Evolutionary conservation across 2,329 filamentous ascomycete genomes (phyloP), one percentile per base, ranked within the genome.

Genomic region (Fusarium sp.): DNA sequence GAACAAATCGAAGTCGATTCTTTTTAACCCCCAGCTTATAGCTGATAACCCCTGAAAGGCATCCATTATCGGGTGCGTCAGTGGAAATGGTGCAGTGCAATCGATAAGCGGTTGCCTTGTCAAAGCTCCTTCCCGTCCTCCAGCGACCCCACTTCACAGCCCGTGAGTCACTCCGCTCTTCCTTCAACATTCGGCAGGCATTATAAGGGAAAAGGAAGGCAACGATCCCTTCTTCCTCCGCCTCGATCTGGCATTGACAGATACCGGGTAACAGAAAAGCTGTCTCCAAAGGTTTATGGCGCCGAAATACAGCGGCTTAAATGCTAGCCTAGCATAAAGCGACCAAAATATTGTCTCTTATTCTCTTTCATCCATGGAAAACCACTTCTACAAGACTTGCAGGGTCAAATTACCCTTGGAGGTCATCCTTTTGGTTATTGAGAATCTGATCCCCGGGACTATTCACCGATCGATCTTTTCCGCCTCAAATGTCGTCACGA

Each of bases 361-460:
- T 18, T 49, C 30, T 11, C 25, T 18, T 37, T 47, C 13, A 22
- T 11, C 5, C 10, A 37, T 56, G 53, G 18, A 44, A 3, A n/a
- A 4, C 3, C 13, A 18, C 7, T 12, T 6, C 11, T 9, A 34
- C 9, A 7, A 25, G 6, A 13, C 5, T 11, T 4, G 1, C 0
- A 4, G 1, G 1, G 2, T 16, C 13, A 42, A 1, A 3, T 42
- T 64, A 1, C 65, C 69, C 4, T 6, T 32, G 3, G 72, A 74
- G 18, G 4, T 74, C 9, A 16, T 74, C 2, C 3, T 74, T 3
- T 25, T 64, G 10, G 56, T 74, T 4, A 11, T 73, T 4, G 65
- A 71, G 22, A 27, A 47, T 3, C 7, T 74, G 0, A 24, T 55
- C 3, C 30, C 56, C 12, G 18, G 27, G 2, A 20, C 51, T 7